Percentiles rank a stretch among this genome's conserved stretches.
phyloP scores from a whole-genome alignment of 1,139 yeast genomes.

The Saccharomyces pastorianus region DNA sequence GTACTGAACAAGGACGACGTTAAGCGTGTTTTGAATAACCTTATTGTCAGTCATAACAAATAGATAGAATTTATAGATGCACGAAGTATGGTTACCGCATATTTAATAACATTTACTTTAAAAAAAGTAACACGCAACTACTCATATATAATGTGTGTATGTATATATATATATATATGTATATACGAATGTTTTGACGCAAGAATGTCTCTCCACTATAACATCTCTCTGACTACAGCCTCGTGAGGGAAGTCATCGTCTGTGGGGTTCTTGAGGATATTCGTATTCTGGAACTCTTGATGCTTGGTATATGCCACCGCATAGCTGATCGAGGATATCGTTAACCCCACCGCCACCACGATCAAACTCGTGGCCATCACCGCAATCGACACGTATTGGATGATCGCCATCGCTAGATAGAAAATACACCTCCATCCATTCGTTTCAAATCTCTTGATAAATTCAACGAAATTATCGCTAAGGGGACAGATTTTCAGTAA shows the following conservation, averaged over 20 bases:
- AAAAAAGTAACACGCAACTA: no score
- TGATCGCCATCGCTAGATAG: conserved; percentile 58
- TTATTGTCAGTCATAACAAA: conserved; percentile 18
- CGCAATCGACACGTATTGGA: conserved; percentile 76
- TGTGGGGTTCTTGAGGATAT: conserved; percentile 33
- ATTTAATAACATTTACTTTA: no score
- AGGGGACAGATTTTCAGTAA: conserved; percentile 83
- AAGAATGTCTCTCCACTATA: conserved; percentile 13
- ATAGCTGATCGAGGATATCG: conserved; percentile 63
- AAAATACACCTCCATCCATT: conserved; percentile 59
- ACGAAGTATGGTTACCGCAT: not conserved
- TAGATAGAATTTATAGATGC: conserved; percentile 1
- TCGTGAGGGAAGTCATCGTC: conserved; percentile 37
- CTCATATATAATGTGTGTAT: no score
- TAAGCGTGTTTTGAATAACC: conserved; percentile 23
- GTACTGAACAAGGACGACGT: conserved; percentile 27
- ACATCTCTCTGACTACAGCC: conserved; percentile 38
- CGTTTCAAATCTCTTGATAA: conserved; percentile 63
- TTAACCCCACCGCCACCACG: conserved; percentile 72
- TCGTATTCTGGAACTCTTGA: conserved; percentile 67
- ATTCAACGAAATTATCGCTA: conserved; percentile 71
- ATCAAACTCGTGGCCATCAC: conserved; percentile 72
- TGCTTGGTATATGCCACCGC: conserved; percentile 68
- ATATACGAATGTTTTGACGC: no score
- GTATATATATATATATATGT: not conserved